Conservation (phyloP, 108 stramenopile species). For the Cyclotella cryptica region DNA sequence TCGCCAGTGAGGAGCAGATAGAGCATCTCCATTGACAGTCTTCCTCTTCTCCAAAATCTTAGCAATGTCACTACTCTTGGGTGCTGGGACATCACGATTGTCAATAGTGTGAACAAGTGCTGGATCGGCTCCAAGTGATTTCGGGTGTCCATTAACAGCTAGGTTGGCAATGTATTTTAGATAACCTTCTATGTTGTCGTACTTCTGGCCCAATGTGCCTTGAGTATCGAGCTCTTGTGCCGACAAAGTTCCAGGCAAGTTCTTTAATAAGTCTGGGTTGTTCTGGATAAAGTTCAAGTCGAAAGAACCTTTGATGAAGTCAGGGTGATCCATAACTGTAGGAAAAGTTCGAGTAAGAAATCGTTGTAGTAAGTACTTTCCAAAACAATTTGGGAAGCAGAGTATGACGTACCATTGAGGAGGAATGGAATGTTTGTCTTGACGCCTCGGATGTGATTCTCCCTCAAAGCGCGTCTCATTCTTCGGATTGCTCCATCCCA, state of each 20-base stretch:
- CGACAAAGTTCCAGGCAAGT: slow-evolving; percentile 23
- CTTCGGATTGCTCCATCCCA: slow-evolving; percentile 62
- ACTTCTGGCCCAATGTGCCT: slow-evolving; percentile 28
- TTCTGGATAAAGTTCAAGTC: slow-evolving; percentile 71
- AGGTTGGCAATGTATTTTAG: slow-evolving; percentile 68
- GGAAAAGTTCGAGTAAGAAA: slow-evolving; percentile 15
- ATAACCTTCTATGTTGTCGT: slow-evolving; percentile 63
- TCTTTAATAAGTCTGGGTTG: slow-evolving; percentile 50
- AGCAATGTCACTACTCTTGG: slow-evolving; percentile 14
- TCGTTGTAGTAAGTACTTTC: too few species aligned
- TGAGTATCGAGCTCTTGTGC: slow-evolving; percentile 30
- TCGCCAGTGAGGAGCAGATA: slow-evolving; percentile 31
- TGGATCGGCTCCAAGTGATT: slow-evolving; percentile 73
- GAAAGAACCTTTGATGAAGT: slow-evolving; percentile 66
- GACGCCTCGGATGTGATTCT: slow-evolving; percentile 71
- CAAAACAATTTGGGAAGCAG: too few species aligned
- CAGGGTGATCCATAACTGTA: slow-evolving; percentile 66
- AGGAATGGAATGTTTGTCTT: slow-evolving; percentile 61
- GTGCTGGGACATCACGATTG: slow-evolving; percentile 35
- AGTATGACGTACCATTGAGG: slow-evolving; percentile 43
- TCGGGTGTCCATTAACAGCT: slow-evolving; percentile 75
- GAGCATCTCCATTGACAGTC: slow-evolving; percentile 38
- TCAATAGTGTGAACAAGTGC: slow-evolving; percentile 30
- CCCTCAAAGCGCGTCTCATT: slow-evolving; percentile 67
- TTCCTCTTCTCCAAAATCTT: slow-evolving; percentile 31